Conservation (phyloP, 352 stramenopile genomes). For the Hyaloperonospora arabidopsidis region DNA sequence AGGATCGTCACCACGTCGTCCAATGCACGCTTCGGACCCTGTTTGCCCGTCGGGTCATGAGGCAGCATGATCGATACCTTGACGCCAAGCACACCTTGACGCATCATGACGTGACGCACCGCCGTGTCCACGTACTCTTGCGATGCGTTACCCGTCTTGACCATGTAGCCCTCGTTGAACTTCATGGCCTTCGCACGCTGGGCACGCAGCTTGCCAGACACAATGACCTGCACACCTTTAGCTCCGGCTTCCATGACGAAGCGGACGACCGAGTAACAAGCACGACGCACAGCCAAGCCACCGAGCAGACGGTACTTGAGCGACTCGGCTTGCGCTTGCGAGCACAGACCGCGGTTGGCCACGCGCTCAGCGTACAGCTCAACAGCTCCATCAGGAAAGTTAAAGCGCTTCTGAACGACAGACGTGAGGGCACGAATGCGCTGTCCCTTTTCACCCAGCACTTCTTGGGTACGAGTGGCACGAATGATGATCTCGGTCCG, state of each 20-base stretch:
- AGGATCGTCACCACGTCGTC: slow-evolving; percentile 99
- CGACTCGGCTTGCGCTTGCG: slow-evolving; percentile 97
- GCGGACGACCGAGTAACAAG: slow-evolving; percentile 98
- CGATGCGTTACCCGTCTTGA: slow-evolving; percentile 98
- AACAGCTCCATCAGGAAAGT: slow-evolving; percentile 91
- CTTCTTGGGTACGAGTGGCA: slow-evolving; percentile 97
- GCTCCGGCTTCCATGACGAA: slow-evolving; percentile 99
- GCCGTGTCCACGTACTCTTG: slow-evolving; percentile 98
- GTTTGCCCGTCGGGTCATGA: slow-evolving; percentile 95
- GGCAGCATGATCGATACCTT: slow-evolving; percentile 99
- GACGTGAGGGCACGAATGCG: slow-evolving; percentile 98
- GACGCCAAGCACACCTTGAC: slow-evolving; percentile 98
- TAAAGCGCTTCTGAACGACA: slow-evolving; percentile 99
- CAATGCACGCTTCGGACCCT: slow-evolving; percentile 95
- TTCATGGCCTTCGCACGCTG: slow-evolving; percentile 99
- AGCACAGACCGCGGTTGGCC: slow-evolving; percentile 96
- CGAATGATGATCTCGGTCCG: slow-evolving; percentile 99
- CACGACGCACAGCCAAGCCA: slow-evolving; percentile 95
- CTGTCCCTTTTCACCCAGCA: slow-evolving; percentile 99
- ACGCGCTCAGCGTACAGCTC: slow-evolving; percentile 99
- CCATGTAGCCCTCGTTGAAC: slow-evolving; percentile 99
- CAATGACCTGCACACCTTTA: slow-evolving; percentile 99
- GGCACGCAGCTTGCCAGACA: slow-evolving; percentile 98
- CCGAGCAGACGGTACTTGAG: slow-evolving; percentile 99
- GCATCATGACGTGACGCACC: slow-evolving; percentile 98